Base-by-base conservation (phyloP, 768 basidiomycete species). In the Saitozyma podzolica region DNA sequence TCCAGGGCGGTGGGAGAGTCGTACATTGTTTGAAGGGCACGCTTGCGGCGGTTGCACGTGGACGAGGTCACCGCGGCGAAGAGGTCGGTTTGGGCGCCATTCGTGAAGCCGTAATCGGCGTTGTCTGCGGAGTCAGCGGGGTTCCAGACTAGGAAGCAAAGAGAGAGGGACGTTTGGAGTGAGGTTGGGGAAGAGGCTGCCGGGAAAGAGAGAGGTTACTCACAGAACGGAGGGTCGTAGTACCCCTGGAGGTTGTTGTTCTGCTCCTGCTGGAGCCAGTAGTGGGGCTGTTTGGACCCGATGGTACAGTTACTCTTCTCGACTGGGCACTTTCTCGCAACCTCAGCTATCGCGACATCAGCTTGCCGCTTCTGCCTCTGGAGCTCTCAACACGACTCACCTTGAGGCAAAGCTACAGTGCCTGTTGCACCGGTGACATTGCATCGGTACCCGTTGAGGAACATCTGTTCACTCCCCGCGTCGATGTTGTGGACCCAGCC, bases 1-100 rank as follows among this genome's bases (percentile, higher is more conserved):
- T 16, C 40, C 9, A 40, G 40, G 10, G 47, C 40, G 29, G 14
- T 10, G 20, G 58, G 58, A 10, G 50, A 50, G 29, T 40, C 55
- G 43, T 13, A 29, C 29, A 58, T 14, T 2, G 19, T 14, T 19
- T 48, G 10, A 11, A 59, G 20, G 1, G 58, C 58, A 6, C 58
- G 17, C 50, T 59, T 59, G 17, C 58, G 58, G 10, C 50, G 58
- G 16, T 16, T 39, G 42, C 55, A 56, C 40, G 51, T 29, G 11
- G 54, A 42, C 1, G 40, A 17, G 16, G 29, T 37, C 10, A 58
- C 40, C 9, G 51, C 63, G 8, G 73, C 70, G 56, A 67, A 79
- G 9, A 79, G 61, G 49, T 77, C 76, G 16, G 70, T 75, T 62
- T 80, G 79, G 14, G 78, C 78, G n/a, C 79, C 79, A 54, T 80